A percentile compares a stretch with the other conserved stretches of the same genome.
These are phyloP conservation scores for Metschnikowia arizonensis DNA, from an alignment of 805 yeast genomes.

Conservation along the genomic window DNA sequence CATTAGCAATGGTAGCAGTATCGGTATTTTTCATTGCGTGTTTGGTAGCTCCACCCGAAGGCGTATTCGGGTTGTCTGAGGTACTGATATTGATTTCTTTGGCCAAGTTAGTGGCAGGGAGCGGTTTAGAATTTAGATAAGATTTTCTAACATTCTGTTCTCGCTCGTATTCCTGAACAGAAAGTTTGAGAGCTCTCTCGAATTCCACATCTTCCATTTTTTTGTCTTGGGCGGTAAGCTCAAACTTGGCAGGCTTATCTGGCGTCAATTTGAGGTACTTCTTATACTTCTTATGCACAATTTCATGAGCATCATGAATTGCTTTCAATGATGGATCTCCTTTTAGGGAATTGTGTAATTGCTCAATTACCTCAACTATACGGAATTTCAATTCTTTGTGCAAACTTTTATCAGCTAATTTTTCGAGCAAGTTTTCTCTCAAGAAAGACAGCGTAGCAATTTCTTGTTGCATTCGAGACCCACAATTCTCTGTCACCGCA, in stretches of 20 bases:
- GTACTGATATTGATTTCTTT: slow-evolving; percentile 4
- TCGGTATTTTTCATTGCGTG: slow-evolving; percentile 1
- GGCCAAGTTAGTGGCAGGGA: slow-evolving; percentile 25
- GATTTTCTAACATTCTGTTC: slow-evolving; percentile 30
- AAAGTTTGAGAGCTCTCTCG: slow-evolving; percentile 68
- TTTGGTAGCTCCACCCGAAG: not conserved
- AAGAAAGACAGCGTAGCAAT: slow-evolving; percentile 38
- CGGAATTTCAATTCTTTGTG: slow-evolving; percentile 66
- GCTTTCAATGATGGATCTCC: slow-evolving; percentile 73
- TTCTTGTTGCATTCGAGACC: slow-evolving; percentile 42
- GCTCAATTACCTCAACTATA: slow-evolving; percentile 63
- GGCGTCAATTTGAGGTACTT: slow-evolving; percentile 39
- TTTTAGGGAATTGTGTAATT: slow-evolving; percentile 60
- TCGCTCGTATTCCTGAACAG: slow-evolving; percentile 58
- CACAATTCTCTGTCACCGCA: slow-evolving; percentile 43
- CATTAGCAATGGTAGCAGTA: slow-evolving; percentile 38
- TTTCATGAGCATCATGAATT: slow-evolving; percentile 57
- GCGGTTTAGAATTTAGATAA: slow-evolving; percentile 30
- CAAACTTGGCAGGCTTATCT: slow-evolving; percentile 54
- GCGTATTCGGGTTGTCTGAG: not conserved
- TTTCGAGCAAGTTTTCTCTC: slow-evolving; percentile 30
- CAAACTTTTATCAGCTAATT: slow-evolving; percentile 51
- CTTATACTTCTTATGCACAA: slow-evolving; percentile 38
- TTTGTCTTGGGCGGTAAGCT: slow-evolving; percentile 43
- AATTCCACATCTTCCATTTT: slow-evolving; percentile 74